Evolutionary conservation across 1,139 yeast species (phyloP).

Genomic region (Saccharomyces hybrid): DNA sequence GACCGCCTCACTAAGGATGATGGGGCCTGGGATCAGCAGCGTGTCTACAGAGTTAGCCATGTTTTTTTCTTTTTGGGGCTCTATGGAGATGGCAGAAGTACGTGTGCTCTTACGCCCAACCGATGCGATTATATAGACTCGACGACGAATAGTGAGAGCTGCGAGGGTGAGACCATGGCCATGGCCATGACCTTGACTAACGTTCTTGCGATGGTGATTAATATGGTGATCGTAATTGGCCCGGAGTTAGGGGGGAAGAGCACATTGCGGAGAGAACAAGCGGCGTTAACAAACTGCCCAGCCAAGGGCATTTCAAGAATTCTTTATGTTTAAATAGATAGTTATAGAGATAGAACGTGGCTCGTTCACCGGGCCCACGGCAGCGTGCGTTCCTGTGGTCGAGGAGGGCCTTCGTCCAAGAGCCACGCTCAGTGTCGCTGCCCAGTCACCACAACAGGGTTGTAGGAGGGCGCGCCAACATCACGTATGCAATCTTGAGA

Average conservation of each 20-base stretch:
- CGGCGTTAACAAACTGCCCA: not conserved
- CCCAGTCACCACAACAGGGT: constrained; percentile 1
- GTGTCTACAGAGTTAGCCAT: constrained; percentile 15
- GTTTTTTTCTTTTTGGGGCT: not conserved
- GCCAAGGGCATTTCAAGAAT: constrained; percentile 2
- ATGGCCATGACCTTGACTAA: not conserved
- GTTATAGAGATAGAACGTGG: constrained; percentile 1
- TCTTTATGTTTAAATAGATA: constrained; percentile 1
- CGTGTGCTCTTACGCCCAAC: not conserved
- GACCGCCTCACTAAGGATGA: constrained; percentile 78
- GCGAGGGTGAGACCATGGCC: not conserved
- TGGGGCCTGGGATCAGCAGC: constrained; percentile 88
- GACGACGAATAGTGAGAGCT: not conserved
- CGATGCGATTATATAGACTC: not conserved
- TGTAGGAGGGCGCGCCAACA: constrained; percentile 7
- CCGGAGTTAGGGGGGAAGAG: not conserved
- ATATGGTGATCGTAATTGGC: not conserved
- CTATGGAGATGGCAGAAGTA: not conserved
- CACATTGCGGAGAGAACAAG: not conserved
- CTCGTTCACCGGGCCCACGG: not conserved
- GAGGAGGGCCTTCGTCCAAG: constrained; percentile 4
- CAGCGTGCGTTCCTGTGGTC: not conserved
- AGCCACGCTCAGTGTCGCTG: constrained; percentile 7
- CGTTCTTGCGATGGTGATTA: not conserved
- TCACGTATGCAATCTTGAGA: not conserved